Conservation (phyloP, 2,329 filamentous ascomycete species). For the Aspergillus japonicus region DNA sequence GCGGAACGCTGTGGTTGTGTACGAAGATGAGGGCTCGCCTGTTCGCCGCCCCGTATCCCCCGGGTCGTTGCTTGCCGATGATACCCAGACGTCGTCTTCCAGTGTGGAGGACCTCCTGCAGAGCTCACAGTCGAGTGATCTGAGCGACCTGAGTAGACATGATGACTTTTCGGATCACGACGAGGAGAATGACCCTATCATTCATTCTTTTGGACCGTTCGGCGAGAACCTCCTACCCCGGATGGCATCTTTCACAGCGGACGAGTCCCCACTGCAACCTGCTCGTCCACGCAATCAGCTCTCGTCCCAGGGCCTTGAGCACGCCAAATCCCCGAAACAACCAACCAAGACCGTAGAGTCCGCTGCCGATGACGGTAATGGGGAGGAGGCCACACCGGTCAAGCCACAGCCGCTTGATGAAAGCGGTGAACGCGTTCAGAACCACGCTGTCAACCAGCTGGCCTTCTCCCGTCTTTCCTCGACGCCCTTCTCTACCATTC, state of each 20-base stretch:
- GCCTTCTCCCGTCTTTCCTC: conserved; percentile 92
- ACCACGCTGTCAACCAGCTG: conserved; percentile 92
- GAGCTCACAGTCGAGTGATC: conserved; percentile 35
- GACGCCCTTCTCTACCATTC: conserved; percentile 83
- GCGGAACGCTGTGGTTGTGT: conserved; percentile 58
- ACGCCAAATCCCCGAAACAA: conserved; percentile 32
- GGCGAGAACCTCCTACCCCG: conserved; percentile 81
- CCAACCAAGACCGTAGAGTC: conserved; percentile 23
- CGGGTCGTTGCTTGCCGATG: conserved; percentile 27
- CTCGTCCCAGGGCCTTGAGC: conserved; percentile 34
- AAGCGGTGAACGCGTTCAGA: conserved; percentile 49
- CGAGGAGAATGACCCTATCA: conserved; percentile 90
- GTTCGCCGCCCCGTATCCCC: conserved; percentile 44
- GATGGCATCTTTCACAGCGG: conserved; percentile 72
- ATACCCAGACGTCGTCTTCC: conserved; percentile 35
- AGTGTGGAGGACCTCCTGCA: conserved; percentile 28
- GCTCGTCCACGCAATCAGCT: conserved; percentile 32
- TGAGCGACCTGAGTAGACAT: conserved; percentile 38
- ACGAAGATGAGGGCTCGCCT: conserved; percentile 67
- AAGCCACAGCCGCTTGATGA: conserved; percentile 26
- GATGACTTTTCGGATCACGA: conserved; percentile 75
- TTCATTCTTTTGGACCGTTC: conserved; percentile 89
- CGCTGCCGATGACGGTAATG: neutral
- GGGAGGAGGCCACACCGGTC: conserved; percentile 12
- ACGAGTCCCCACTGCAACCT: conserved; percentile 59